phyloP scores from a whole-genome alignment of 495 filamentous ascomycete genomes.

The Daldinia childiae region DNA sequence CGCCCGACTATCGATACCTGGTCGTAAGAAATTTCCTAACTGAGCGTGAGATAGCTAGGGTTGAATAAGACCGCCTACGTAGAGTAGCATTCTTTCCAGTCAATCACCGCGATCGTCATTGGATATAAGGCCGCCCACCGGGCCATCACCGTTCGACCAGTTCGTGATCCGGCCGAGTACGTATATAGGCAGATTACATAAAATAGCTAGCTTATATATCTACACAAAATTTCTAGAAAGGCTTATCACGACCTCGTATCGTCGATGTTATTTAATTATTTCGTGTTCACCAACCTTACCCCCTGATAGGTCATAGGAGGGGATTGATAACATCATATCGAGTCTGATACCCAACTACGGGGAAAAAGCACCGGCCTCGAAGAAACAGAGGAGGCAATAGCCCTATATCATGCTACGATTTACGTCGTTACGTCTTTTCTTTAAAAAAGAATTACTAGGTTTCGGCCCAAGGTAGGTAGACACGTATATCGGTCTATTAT shows the following conservation, averaged over 20 bases:
- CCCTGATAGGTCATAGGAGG: too few species aligned
- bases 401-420: too few species aligned
- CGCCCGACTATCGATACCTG: slow-evolving; percentile 8
- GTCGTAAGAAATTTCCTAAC: slow-evolving; percentile 7
- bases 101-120: not conserved
- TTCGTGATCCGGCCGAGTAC: not conserved
- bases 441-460: too few species aligned
- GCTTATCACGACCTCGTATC: not conserved
- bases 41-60: slow-evolving; percentile 4
- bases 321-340: too few species aligned
- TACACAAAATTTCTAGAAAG: not conserved
- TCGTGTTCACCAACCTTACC: too few species aligned
- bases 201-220: not conserved
- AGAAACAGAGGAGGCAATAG: too few species aligned
- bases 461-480: too few species aligned
- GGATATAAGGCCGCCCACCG: slow-evolving; percentile 13
- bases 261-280: not conserved
- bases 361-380: too few species aligned
- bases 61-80: not conserved
- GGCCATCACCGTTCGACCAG: slow-evolving; percentile 12
- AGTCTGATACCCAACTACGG: too few species aligned
- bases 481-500: too few species aligned
- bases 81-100: not conserved
- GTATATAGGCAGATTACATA: not conserved
- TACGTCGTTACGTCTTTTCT: too few species aligned